Evolutionary conservation across 176 grass and related monocot genomes (phyloP).

Genomic region (Paspalum vaginatum): DNA sequence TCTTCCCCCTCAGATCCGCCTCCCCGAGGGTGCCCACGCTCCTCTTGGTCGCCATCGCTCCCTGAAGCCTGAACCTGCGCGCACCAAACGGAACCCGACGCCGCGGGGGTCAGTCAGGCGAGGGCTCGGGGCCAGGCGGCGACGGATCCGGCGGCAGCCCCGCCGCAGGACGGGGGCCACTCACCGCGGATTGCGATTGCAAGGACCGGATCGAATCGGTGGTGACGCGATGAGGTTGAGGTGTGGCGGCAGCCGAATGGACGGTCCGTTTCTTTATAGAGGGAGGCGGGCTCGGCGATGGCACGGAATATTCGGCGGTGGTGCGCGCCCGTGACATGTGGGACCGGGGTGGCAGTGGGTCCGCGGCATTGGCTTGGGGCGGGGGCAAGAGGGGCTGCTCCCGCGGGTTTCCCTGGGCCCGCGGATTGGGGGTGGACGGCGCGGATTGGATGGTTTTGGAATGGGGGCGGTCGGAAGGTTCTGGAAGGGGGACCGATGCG

Average conservation of each 20-base stretch:
- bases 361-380: constrained; percentile 12
- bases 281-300: neutral
- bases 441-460: constrained; percentile 39
- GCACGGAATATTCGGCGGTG: constrained; percentile 24
- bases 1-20: constrained; percentile 85
- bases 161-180: neutral
- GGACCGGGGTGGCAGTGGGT: neutral
- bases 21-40: constrained; percentile 79
- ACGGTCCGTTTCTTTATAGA: constrained; percentile 26
- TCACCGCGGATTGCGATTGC: constrained; percentile 35
- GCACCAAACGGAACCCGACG: constrained; percentile 9
- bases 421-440: constrained; percentile 41
- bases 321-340: neutral
- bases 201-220: constrained; percentile 31
- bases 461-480: neutral
- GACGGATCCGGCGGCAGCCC: constrained; percentile 27
- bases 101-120: neutral
- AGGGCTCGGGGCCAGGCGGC: neutral
- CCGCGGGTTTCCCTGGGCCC: constrained; percentile 20
- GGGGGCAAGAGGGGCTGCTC: constrained; percentile 26
- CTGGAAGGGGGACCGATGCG: neutral
- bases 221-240: neutral
- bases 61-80: constrained; percentile 8
- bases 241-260: constrained; percentile 4
- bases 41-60: constrained; percentile 82